Evolutionary conservation across 305 asterid genomes (phyloP).

Genomic region (Petunia hybrid): DNA sequence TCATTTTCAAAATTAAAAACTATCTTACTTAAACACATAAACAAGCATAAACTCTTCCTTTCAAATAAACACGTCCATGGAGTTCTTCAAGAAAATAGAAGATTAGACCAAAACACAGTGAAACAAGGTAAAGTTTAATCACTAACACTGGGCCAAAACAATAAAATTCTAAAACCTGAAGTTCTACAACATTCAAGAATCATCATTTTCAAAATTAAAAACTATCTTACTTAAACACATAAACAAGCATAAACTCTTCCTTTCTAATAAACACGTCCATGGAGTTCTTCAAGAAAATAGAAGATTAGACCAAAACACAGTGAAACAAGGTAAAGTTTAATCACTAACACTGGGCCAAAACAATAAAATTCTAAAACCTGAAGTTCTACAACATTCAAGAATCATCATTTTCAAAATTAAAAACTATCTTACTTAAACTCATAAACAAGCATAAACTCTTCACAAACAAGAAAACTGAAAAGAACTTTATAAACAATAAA

Average conservation of each 20-base stretch:
- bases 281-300: too few relatives aligned
- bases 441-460: constrained; percentile 7
- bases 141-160: constrained; percentile 4
- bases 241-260: too few relatives aligned
- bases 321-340: too few relatives aligned
- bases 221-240: too few relatives aligned
- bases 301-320: too few relatives aligned
- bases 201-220: too few relatives aligned
- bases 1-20: too few relatives aligned
- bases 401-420: not conserved
- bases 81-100: constrained; percentile 14
- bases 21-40: too few relatives aligned
- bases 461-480: not conserved
- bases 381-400: not conserved
- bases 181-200: too few relatives aligned
- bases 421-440: not conserved
- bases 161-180: not conserved
- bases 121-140: not conserved
- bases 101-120: not conserved
- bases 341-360: too few relatives aligned
- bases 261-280: too few relatives aligned
- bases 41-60: not conserved
- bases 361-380: not conserved
- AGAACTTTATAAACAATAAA: not conserved
- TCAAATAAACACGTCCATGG: not conserved